These are phyloP conservation scores for Galerina marginata DNA, from an alignment of 768 basidiomycete species.

Conservation along the genomic window DNA sequence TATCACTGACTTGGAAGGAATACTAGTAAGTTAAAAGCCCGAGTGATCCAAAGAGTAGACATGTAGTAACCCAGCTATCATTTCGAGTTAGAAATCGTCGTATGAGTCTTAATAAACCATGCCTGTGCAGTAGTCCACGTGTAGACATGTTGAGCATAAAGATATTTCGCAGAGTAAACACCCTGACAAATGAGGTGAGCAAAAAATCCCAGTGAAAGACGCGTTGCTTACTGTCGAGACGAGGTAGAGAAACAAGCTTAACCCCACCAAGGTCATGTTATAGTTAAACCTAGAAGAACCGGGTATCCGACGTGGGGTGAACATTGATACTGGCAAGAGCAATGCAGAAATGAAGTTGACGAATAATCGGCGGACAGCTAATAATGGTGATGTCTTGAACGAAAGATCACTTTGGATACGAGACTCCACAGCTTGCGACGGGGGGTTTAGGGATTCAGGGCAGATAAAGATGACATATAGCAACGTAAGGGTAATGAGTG, in stretches of 20 bases:
- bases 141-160: slow-evolving; percentile 78
- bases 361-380: slow-evolving; percentile 29
- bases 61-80: slow-evolving; percentile 74
- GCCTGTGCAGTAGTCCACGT: slow-evolving; percentile 68
- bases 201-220: neutral
- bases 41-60: slow-evolving; percentile 66
- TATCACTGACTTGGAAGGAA: slow-evolving; percentile 66
- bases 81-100: neutral
- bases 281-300: slow-evolving; percentile 61
- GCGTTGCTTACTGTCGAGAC: slow-evolving; percentile 62
- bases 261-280: slow-evolving; percentile 73
- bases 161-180: slow-evolving; percentile 75
- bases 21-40: slow-evolving; percentile 69
- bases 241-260: slow-evolving; percentile 65
- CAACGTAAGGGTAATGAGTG: slow-evolving; percentile 40
- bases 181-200: slow-evolving; percentile 47
- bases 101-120: neutral
- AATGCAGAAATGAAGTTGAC: slow-evolving; percentile 47
- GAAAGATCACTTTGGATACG: slow-evolving; percentile 26
- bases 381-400: slow-evolving; percentile 37
- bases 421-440: slow-evolving; percentile 20
- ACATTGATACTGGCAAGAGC: slow-evolving; percentile 70
- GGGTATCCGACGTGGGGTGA: slow-evolving; percentile 60
- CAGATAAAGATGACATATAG: slow-evolving; percentile 50
- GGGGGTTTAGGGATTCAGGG: slow-evolving; percentile 56